Conservation (phyloP, 805 yeast genomes). For the Sporopachydermia lactativora region DNA sequence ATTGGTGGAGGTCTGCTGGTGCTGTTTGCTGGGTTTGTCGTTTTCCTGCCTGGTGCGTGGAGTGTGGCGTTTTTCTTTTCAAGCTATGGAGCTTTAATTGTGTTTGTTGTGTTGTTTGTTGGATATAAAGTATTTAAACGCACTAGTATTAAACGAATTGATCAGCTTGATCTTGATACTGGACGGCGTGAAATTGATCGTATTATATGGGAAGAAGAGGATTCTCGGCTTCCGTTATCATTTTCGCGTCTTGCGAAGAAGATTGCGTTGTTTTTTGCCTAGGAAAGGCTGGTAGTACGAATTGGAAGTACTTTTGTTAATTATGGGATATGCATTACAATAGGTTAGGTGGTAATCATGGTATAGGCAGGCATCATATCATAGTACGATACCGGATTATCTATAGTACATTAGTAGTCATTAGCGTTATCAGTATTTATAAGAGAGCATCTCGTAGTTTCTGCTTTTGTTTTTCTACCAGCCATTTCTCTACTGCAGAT, state of each 20-base stretch:
- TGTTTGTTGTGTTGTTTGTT: conserved; percentile 35
- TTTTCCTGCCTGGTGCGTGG: conserved; percentile 46
- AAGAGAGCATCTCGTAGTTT: conserved; percentile 22
- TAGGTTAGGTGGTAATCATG: no score
- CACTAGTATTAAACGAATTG: conserved; percentile 52
- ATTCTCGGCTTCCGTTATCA: not conserved
- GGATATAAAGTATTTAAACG: conserved; percentile 47
- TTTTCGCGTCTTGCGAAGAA: not conserved
- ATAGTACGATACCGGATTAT: no score
- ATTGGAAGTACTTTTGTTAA: no score
- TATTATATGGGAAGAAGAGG: conserved; percentile 1
- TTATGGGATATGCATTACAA: no score
- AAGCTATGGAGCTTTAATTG: conserved; percentile 45
- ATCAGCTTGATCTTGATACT: conserved; percentile 66
- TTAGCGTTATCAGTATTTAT: no score
- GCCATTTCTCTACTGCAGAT: conserved; percentile 29
- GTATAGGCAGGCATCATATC: no score
- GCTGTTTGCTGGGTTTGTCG: conserved; percentile 45
- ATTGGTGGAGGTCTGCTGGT: conserved; percentile 37
- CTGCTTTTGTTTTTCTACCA: conserved; percentile 30
- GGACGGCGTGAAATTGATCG: conserved; percentile 75
- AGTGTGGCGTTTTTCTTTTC: conserved; percentile 46
- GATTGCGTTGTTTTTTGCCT: not conserved
- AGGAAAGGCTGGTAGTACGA: no score
- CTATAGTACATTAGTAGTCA: no score